Evolutionary conservation across 208 protist genomes (phyloP).

Genomic region (Trypanosoma platydactyli): DNA sequence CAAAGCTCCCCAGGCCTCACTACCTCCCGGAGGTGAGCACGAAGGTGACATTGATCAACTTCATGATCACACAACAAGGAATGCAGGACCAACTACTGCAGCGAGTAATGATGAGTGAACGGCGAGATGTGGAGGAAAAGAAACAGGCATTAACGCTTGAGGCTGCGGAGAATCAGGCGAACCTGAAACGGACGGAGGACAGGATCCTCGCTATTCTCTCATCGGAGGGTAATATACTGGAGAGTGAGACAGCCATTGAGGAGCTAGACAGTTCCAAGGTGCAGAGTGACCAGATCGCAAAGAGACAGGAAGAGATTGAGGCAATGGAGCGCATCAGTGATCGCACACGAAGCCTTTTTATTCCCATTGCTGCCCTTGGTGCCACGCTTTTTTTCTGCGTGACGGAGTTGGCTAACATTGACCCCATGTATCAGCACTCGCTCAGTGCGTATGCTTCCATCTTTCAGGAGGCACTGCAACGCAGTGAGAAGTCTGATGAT

Average conservation of each 20-base stretch:
- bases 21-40: slow-evolving; percentile 97
- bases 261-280: slow-evolving; percentile 95
- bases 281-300: slow-evolving; percentile 94
- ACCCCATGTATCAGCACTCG: slow-evolving; percentile 98
- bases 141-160: slow-evolving; percentile 94
- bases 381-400: slow-evolving; percentile 98
- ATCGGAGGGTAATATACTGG: slow-evolving; percentile 92
- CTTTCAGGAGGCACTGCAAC: slow-evolving; percentile 91
- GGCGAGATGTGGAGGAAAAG: slow-evolving; percentile 95
- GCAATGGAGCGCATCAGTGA: slow-evolving; percentile 97
- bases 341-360: slow-evolving; percentile 93
- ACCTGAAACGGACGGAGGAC: slow-evolving; percentile 89
- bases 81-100: slow-evolving; percentile 96
- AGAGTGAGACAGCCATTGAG: slow-evolving; percentile 94
- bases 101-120: slow-evolving; percentile 94
- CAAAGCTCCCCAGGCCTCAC: slow-evolving; percentile 97
- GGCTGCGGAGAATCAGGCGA: slow-evolving; percentile 87
- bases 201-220: slow-evolving; percentile 91
- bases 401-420: slow-evolving; percentile 95
- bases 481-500: slow-evolving; percentile 74
- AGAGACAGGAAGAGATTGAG: slow-evolving; percentile 94
- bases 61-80: slow-evolving; percentile 96
- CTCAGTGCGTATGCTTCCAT: slow-evolving; percentile 95
- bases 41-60: slow-evolving; percentile 97
- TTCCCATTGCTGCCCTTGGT: slow-evolving; percentile 94